Evolutionary conservation across 108 stramenopile genomes (phyloP), one percentile per base, ranked within the genome.

Genomic region (Skeletonema grethae): DNA sequence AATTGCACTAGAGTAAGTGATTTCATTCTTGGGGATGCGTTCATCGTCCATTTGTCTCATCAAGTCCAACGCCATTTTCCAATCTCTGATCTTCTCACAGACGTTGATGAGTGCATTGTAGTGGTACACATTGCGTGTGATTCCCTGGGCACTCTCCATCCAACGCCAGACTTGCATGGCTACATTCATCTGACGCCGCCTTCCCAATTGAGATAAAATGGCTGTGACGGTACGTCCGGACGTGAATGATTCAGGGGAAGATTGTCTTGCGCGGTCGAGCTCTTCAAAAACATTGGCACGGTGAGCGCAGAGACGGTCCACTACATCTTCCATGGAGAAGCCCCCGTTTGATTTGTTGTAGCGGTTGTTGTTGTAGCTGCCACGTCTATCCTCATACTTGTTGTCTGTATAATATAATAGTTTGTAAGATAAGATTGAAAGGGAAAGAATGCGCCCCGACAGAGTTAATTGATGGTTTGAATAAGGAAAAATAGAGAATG

Each of bases 41-140:
- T 89, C 80, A 30, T 78, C 72, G 61, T 86, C 84, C 91, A 95
- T 95, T 83, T 95, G 88, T 16, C 84, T 69, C 66, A 95, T 43
- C 15, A 95, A 66, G 29, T 80, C 75, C 74, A 95, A 63, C 1
- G 93, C 91, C 60, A 71, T 71, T 63, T 80, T 79, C 70, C 84
- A 88, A 74, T 92, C 88, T 63, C 82, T 72, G 34, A 84, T 84
- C 63, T 90, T 91, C 80, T 92, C 93, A 63, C 89, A 90, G 6
- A 85, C 90, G 41, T 85, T 84, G 65, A 95, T 92, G 79, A 95
- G 68, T 12, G 91, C 80, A 69, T 95, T 95, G 77, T 90, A 95
- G 61, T 92, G 90, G 65, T 82, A 91, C 10, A 85, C 85, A 43
- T 89, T 90, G 38, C 83, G 79, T 50, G 65, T 55, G 20, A 95